phyloP scores from a whole-genome alignment of 2,329 filamentous ascomycete genomes.

The Colletotrichum gigasporum region DNA sequence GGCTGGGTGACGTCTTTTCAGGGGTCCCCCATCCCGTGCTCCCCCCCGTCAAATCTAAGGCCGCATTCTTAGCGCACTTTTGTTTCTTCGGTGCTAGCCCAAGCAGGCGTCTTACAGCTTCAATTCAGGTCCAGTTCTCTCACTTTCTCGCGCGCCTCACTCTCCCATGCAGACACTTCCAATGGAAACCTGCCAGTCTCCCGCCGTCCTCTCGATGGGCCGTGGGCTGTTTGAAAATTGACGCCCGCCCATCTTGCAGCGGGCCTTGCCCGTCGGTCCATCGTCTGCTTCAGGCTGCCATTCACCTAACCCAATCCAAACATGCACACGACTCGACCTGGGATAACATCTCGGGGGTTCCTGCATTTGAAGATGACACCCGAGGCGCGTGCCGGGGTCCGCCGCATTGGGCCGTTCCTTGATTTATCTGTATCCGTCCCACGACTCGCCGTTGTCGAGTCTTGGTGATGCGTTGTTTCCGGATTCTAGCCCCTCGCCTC shows the following conservation, averaged over 20 bases:
- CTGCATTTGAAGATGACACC: conserved; percentile 30
- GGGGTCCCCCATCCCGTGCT: conserved; percentile 21
- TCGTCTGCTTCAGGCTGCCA: conserved; percentile 12
- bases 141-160: too few relatives aligned
- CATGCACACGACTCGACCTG: conserved; percentile 13
- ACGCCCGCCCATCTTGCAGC: neutral
- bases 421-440: conserved; percentile 22
- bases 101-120: too few relatives aligned
- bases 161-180: too few relatives aligned
- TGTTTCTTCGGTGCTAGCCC: neutral
- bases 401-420: conserved; percentile 7
- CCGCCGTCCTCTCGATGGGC: too few relatives aligned
- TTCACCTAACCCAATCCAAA: conserved; percentile 22
- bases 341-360: conserved; percentile 19
- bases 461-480: conserved; percentile 30
- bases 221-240: too few relatives aligned
- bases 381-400: conserved; percentile 11
- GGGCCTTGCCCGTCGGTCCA: conserved; percentile 1
- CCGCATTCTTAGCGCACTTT: neutral
- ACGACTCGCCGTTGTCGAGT: conserved; percentile 13
- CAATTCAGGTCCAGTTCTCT: neutral
- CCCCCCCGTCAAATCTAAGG: conserved; percentile 5
- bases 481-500: conserved; percentile 8
- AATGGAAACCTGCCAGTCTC: too few relatives aligned
- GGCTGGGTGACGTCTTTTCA: conserved; percentile 33